Base-by-base conservation (phyloP, 2,329 filamentous ascomycete genomes). In the Emergomyces africanus region DNA sequence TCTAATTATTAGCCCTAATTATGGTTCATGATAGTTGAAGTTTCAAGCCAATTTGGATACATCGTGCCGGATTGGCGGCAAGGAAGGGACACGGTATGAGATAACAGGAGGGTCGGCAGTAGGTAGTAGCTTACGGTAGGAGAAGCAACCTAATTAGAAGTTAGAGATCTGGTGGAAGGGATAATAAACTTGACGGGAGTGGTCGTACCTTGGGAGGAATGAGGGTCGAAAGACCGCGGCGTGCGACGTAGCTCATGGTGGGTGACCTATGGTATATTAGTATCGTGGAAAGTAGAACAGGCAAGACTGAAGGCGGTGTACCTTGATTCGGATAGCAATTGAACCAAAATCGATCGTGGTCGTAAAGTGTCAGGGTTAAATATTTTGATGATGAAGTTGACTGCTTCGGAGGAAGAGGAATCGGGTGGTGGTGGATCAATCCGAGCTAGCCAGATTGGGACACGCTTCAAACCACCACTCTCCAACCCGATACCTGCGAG, bases 151-250 rank as follows among this genome's bases (percentile, higher is more conserved):
- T 91, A 70, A 67, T 67, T 58, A 62, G 51, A 57, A 62, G 67
- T 80, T 72, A 80, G 78, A 66, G 71, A 70, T 49, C 65, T 60
- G 25, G 42, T 28, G 18, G 30, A 14, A 33, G 37, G 25, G 39
- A 55, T 25, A 44, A 33, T 30, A 42, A 37, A 44, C 30, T 3
- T 33, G 57, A 33, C n/a, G 37, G 55, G 30, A 54, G 61, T 62
- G 81, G 69, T 81, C 81, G 69, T 81, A 96, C 92, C 90, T 99
- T 99, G 73, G 95, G 94, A 70, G 95, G 95, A 72, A 99, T 96
- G 78, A 99, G 87, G 82, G 95, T 96, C 75, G 94, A 97, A 74
- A 96, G 87, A 83, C 84, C 88, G 80, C 91, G 86, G 79, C 88
- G 89, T 73, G 86, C 84, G 73, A 95, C 83, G 84, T 86, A 94